These are phyloP conservation scores for Silene noctiflora DNA, from an alignment of 179 eudicot species.

Conservation along the genomic window DNA sequence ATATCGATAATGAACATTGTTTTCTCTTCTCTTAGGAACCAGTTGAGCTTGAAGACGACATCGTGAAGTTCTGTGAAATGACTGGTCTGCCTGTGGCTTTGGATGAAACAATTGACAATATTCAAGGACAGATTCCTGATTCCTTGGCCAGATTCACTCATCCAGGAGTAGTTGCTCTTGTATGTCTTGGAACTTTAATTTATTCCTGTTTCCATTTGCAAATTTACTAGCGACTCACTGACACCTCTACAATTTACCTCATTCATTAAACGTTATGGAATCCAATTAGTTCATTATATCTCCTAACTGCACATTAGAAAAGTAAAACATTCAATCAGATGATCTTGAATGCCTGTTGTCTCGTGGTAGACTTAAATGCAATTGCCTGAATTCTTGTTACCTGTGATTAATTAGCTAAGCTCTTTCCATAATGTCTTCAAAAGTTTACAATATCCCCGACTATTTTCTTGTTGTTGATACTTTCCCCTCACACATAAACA, in stretches of 20 bases:
- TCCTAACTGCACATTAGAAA: background rate
- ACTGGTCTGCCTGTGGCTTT: constrained; percentile 89
- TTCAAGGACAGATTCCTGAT: constrained; percentile 49
- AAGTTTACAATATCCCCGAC: background rate
- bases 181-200: constrained; percentile 34
- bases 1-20: constrained; percentile 5
- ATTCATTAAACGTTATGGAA: background rate
- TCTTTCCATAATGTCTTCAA: background rate
- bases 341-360: background rate
- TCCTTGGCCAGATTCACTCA: constrained; percentile 59
- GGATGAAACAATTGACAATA: constrained; percentile 77
- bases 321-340: background rate
- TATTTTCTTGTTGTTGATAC: background rate
- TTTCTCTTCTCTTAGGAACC: constrained; percentile 63
- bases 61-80: constrained; percentile 77
- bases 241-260: constrained; percentile 1
- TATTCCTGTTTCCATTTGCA: background rate
- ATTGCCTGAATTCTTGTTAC: background rate
- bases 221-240: background rate
- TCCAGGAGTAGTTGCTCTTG: constrained; percentile 81
- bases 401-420: background rate
- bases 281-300: background rate
- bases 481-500: background rate
- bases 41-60: constrained; percentile 63
- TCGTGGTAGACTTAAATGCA: background rate